Conservation (phyloP, 2,329 filamentous ascomycete genomes). For the Zymoseptoria pseudotritici region DNA sequence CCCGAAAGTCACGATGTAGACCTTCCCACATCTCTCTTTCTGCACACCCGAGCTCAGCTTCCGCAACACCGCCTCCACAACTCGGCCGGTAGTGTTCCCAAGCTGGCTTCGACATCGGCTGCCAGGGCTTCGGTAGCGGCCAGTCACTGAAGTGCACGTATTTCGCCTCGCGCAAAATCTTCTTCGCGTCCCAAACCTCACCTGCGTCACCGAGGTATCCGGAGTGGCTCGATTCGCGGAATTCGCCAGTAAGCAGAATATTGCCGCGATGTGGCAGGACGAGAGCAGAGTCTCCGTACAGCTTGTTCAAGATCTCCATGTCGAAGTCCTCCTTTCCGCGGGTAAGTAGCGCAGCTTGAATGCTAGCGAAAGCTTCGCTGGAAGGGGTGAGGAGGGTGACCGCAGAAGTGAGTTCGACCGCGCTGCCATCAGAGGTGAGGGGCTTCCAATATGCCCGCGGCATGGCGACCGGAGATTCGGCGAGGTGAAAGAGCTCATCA, state of each 20-base stretch:
- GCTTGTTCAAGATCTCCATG: constrained; percentile 60
- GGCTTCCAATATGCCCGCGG: constrained; percentile 57
- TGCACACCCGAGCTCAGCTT: constrained; percentile 7
- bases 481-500: constrained; percentile 63
- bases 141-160: constrained; percentile 65
- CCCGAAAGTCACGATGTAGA: constrained; percentile 27
- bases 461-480: constrained; percentile 54
- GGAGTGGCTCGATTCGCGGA: constrained; percentile 47
- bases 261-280: constrained; percentile 59
- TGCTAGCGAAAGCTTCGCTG: constrained; percentile 40
- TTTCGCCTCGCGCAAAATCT: constrained; percentile 52
- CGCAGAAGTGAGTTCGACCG: constrained; percentile 47
- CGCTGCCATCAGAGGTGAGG: constrained; percentile 31
- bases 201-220: constrained; percentile 42
- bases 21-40: constrained; percentile 37
- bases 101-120: constrained; percentile 28
- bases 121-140: constrained; percentile 59
- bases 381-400: constrained; percentile 57
- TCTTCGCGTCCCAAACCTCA: constrained; percentile 53
- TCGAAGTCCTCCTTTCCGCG: constrained; percentile 45
- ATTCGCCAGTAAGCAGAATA: constrained; percentile 55
- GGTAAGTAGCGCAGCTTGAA: constrained; percentile 26
- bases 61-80: constrained; percentile 20
- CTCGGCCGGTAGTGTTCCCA: constrained; percentile 34
- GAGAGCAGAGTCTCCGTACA: constrained; percentile 52